Conservation (phyloP, 192 early-diverging fungal genomes). For the Coemansia sp. region DNA sequence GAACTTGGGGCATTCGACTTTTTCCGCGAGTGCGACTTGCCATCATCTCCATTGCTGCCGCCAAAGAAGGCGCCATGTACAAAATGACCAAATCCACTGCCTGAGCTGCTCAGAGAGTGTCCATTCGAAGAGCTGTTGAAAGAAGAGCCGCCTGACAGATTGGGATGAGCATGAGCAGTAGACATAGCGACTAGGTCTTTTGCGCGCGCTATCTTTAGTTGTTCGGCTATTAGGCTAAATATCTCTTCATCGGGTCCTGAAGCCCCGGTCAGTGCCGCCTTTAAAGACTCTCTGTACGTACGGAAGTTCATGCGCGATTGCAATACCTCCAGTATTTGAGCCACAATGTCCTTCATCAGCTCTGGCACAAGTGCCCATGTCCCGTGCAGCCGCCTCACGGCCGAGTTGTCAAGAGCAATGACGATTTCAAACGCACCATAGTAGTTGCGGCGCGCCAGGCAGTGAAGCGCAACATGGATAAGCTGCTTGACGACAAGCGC, state of each 20-base stretch:
- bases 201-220: conserved; percentile 44
- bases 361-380: conserved; percentile 53
- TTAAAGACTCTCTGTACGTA: conserved; percentile 54
- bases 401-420: conserved; percentile 54
- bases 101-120: conserved; percentile 3
- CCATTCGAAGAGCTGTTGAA: conserved; percentile 15
- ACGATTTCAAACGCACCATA: conserved; percentile 58
- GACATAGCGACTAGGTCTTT: conserved; percentile 43
- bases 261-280: conserved; percentile 43
- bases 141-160: conserved; percentile 21
- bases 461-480: conserved; percentile 56
- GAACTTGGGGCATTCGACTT: conserved; percentile 29
- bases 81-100: conserved; percentile 34
- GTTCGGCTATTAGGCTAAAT: conserved; percentile 40
- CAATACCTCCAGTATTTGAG: conserved; percentile 39
- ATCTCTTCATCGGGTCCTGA: conserved; percentile 54
- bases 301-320: conserved; percentile 56
- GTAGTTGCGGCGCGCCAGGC: conserved; percentile 56
- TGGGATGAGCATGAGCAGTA: conserved; percentile 15
- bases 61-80: conserved; percentile 49
- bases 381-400: conserved; percentile 53
- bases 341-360: conserved; percentile 50
- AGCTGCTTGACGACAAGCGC: conserved; percentile 53
- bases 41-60: conserved; percentile 22
- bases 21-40: conserved; percentile 44